A percentile compares a stretch with the other conserved stretches of the same genome.
phyloP scores from a whole-genome alignment of 2,329 filamentous ascomycete species.

The Aureobasidium sp. region DNA sequence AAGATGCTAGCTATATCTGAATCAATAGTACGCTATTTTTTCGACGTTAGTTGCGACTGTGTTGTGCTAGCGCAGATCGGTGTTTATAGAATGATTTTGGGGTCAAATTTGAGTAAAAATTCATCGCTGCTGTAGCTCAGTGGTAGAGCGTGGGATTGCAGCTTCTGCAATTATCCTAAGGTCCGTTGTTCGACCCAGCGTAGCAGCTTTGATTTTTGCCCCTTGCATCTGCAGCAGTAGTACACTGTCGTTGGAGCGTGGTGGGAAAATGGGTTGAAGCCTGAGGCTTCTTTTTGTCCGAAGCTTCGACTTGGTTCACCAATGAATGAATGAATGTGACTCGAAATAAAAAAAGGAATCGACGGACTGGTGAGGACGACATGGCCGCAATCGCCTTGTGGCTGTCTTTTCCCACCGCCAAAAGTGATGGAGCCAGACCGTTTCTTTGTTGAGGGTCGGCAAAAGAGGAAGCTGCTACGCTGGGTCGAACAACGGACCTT shows the following conservation, averaged over 20 bases:
- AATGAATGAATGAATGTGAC: neutral
- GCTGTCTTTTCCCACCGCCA: neutral
- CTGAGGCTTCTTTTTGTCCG: neutral
- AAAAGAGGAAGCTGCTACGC: slow-evolving; percentile 11
- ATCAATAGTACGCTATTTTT: neutral
- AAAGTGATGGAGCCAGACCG: neutral
- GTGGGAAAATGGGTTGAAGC: neutral
- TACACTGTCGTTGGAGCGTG: neutral
- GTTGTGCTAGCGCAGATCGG: too few relatives aligned
- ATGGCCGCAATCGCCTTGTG: neutral
- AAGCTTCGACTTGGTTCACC: neutral
- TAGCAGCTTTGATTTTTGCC: slow-evolving; percentile 10
- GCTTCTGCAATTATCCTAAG: slow-evolving; percentile 12
- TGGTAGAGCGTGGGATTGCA: slow-evolving; percentile 14
- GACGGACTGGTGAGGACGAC: neutral
- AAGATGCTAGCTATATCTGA: neutral
- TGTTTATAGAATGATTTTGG: neutral
- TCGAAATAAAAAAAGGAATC: neutral
- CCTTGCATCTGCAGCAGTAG: neutral
- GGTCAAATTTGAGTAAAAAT: too few relatives aligned
- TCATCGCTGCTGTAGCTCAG: slow-evolving; percentile 12
- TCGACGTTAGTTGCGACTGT: neutral
- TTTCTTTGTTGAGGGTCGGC: neutral
- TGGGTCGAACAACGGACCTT: slow-evolving; percentile 13
- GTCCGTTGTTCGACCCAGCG: slow-evolving; percentile 13